A percentile compares a stretch with the other conserved stretches of the same genome.
Conservation (phyloP, 768 basidiomycete species). For the Amanita phalloides region DNA sequence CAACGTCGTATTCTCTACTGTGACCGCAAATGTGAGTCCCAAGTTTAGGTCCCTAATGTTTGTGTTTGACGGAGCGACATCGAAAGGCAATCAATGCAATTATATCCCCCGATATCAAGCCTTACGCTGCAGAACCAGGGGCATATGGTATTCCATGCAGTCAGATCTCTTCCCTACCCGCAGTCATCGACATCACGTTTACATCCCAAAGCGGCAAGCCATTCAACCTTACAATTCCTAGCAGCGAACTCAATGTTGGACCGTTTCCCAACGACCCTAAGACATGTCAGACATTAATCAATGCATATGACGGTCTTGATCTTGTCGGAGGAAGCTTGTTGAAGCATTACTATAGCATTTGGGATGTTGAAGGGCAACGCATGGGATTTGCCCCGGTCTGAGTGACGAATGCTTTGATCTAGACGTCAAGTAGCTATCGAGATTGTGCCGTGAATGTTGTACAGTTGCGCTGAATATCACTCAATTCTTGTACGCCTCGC, state of each 20-base stretch:
- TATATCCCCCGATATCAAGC: slow-evolving; percentile 38
- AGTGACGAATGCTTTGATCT: too few relatives aligned
- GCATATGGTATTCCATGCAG: slow-evolving; percentile 31
- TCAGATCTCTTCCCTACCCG: slow-evolving; percentile 33
- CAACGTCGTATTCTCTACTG: slow-evolving; percentile 29
- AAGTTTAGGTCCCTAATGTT: not conserved
- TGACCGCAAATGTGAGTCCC: slow-evolving; percentile 25
- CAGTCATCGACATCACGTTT: slow-evolving; percentile 38
- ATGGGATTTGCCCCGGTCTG: slow-evolving; percentile 35
- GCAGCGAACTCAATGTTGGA: slow-evolving; percentile 45
- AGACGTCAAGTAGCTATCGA: too few relatives aligned
- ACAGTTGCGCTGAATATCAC: too few relatives aligned
- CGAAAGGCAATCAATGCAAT: slow-evolving; percentile 30
- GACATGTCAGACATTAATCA: too few relatives aligned
- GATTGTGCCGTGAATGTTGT: too few relatives aligned
- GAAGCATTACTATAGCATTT: too few relatives aligned
- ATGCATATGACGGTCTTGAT: slow-evolving; percentile 36
- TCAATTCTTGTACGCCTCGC: too few relatives aligned
- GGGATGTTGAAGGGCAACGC: slow-evolving; percentile 38
- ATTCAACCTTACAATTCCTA: slow-evolving; percentile 32
- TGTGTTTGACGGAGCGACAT: not conserved
- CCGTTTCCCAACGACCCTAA: slow-evolving; percentile 37
- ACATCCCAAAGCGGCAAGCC: slow-evolving; percentile 32
- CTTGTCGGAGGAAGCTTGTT: slow-evolving; percentile 41
- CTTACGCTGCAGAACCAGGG: slow-evolving; percentile 39